These are phyloP conservation scores for Globisporangium radiosum DNA, from an alignment of 352 stramenopile species.

Conservation along the genomic window DNA sequence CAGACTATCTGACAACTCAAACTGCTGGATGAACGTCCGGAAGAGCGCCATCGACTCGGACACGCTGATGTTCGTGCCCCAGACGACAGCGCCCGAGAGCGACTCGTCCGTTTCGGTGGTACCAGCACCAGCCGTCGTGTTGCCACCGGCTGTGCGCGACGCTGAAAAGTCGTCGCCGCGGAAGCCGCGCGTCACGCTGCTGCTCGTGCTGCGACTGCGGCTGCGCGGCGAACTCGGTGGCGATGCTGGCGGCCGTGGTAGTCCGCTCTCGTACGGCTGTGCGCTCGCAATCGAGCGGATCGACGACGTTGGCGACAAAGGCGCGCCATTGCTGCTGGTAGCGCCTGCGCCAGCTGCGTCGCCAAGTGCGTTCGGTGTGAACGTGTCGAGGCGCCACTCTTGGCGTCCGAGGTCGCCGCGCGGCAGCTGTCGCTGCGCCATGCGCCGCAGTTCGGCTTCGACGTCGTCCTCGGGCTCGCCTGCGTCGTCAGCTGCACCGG, in stretches of 20 bases:
- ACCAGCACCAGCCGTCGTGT: conserved; percentile 5
- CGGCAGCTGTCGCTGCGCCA: conserved; percentile 72
- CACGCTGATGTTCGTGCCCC: conserved; percentile 92
- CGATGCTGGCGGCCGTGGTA: conserved; percentile 54
- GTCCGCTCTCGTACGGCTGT: conserved; percentile 12
- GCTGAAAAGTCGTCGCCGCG: conserved; percentile 25
- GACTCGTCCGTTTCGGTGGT: conserved; percentile 29
- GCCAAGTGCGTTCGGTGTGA: conserved; percentile 17
- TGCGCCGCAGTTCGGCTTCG: conserved; percentile 65
- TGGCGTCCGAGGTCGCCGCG: conserved; percentile 68
- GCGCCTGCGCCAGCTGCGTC: background rate
- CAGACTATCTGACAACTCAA: conserved; percentile 32
- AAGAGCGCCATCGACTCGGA: conserved; percentile 90
- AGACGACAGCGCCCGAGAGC: conserved; percentile 85
- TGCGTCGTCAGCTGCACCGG: conserved; percentile 1
- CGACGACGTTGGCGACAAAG: conserved; percentile 36
- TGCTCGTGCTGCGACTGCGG: conserved; percentile 3
- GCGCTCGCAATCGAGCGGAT: conserved; percentile 30
- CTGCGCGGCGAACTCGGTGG: conserved; percentile 50
- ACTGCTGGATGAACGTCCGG: conserved; percentile 85
- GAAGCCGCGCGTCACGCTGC: conserved; percentile 8
- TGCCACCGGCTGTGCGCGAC: conserved; percentile 18
- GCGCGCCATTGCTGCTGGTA: conserved; percentile 7
- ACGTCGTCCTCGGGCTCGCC: conserved; percentile 60
- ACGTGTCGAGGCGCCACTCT: conserved; percentile 71